Base-by-base conservation (phyloP, 257 asterid species). In the Nicotiana sylvestris region DNA sequence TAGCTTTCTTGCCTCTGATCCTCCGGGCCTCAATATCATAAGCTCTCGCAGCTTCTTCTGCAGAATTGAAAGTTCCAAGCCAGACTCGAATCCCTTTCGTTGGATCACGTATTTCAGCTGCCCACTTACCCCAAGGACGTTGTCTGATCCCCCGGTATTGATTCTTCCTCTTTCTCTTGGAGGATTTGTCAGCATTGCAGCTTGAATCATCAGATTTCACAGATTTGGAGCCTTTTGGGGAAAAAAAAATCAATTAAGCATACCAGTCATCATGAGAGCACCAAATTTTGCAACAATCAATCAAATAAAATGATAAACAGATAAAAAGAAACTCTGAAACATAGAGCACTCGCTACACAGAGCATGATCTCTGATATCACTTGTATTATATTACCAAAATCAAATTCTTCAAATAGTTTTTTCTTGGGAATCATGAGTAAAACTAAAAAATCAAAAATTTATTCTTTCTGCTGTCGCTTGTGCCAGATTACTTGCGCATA, bases 41-140 rank as follows among this genome's bases (percentile, higher is more conserved):
- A 82, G 98, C 99, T 87, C 96, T 90, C 6, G 99, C 99, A 84
- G 99, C 99, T 88, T 96, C 99, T 87, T 96, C 99, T 6, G 99
- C 98, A 66, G 99, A 93, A 86, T 93, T 95, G 60, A 89, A 96
- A 43, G 99, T 96, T 60, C 99, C 99, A 37, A 96, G 98, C 99
- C 99, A 96, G 62, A 96, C 98, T 2, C 99, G 91, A 66, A 94
- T 98, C 17, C 99, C 99, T 86, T 96, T 96, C 81, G 92, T 89
- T 0, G 99, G 99, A 66, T 96, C 99, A 62, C 99, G 98, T 30
- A 96, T 96, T 91, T 96, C 99, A 85, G 99, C 98, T 0, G 99
- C 99, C 99, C 99, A 96, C 87, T 94, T 96, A 27, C 99, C 99
- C 99, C 98, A 96, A 11, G 99, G 99, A 12, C 99, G 96, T 76